Percentiles rank a stretch among this genome's conserved stretches.
These are phyloP conservation scores for Coleophoma crateriformis DNA, from an alignment of 2,329 filamentous ascomycete species.

Conservation along the genomic window DNA sequence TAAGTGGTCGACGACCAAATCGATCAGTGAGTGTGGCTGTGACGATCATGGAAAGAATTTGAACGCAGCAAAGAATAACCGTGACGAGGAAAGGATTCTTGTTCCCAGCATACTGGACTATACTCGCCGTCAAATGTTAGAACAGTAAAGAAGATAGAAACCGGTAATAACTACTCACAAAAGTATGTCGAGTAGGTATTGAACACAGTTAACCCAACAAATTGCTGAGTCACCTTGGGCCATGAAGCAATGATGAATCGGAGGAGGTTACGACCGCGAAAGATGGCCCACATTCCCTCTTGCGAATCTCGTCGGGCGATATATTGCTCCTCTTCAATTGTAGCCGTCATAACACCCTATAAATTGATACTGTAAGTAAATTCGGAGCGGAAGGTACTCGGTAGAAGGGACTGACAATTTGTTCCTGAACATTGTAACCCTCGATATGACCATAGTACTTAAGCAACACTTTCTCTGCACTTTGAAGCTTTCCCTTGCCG, in stretches of 20 bases:
- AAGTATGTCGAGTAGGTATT: slow-evolving; percentile 13
- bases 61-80: slow-evolving; percentile 33
- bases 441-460: slow-evolving; percentile 20
- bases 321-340: slow-evolving; percentile 20
- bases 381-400: not conserved
- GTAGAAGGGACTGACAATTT: slow-evolving; percentile 17
- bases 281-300: slow-evolving; percentile 25
- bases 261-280: slow-evolving; percentile 23
- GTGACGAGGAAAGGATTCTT: slow-evolving; percentile 36
- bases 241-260: slow-evolving; percentile 25
- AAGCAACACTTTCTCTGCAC: slow-evolving; percentile 13
- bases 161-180: slow-evolving; percentile 1
- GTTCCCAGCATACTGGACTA: slow-evolving; percentile 35
- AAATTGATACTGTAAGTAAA: not conserved
- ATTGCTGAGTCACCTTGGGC: slow-evolving; percentile 15
- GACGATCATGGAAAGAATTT: slow-evolving; percentile 35
- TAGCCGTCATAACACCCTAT: slow-evolving; percentile 12
- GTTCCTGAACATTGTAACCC: slow-evolving; percentile 24
- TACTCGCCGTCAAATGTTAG: not conserved
- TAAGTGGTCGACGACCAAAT: slow-evolving; percentile 31
- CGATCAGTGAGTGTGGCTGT: slow-evolving; percentile 29
- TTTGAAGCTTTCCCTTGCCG: slow-evolving; percentile 24
- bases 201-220: slow-evolving; percentile 15
- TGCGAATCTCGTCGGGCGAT: slow-evolving; percentile 16
- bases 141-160: not conserved